Percentiles rank a stretch among this genome's conserved stretches.
Conservation (phyloP, 306 rosid genomes). For the Dryas octopetala region DNA sequence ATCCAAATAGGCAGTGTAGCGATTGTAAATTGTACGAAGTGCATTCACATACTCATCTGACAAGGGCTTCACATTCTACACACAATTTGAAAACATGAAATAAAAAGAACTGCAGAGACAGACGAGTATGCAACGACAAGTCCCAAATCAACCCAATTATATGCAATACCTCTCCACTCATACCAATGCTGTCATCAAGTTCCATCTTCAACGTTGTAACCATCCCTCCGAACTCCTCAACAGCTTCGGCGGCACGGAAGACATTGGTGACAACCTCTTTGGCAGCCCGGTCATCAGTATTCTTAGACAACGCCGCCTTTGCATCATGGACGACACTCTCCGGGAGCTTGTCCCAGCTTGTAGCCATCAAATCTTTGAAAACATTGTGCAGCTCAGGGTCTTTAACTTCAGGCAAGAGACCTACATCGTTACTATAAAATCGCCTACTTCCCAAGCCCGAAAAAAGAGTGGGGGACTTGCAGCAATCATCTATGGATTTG, state of each 20-base stretch:
- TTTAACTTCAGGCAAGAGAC: slow-evolving; percentile 55
- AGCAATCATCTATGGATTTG: slow-evolving; percentile 53
- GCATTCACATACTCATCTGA: slow-evolving; percentile 62
- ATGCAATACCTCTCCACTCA: slow-evolving; percentile 76
- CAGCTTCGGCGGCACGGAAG: slow-evolving; percentile 76
- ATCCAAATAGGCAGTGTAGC: slow-evolving; percentile 76
- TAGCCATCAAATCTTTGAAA: slow-evolving; percentile 89
- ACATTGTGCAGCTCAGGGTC: slow-evolving; percentile 57
- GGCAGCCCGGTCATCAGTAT: slow-evolving; percentile 64
- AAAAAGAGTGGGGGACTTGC: slow-evolving; percentile 46
- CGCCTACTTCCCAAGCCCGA: slow-evolving; percentile 49
- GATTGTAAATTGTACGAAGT: slow-evolving; percentile 49
- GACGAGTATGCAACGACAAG: background rate
- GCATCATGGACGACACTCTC: slow-evolving; percentile 41
- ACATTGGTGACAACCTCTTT: slow-evolving; percentile 64
- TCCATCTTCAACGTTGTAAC: slow-evolving; percentile 66
- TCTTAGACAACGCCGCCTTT: slow-evolving; percentile 60
- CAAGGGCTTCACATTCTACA: slow-evolving; percentile 66
- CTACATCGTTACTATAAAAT: slow-evolving; percentile 55
- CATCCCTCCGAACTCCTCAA: slow-evolving; percentile 77
- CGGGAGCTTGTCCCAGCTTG: slow-evolving; percentile 63
- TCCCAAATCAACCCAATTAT: background rate
- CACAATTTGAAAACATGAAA: slow-evolving; percentile 26
- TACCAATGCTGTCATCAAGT: slow-evolving; percentile 74
- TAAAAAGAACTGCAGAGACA: background rate